phyloP scores from a whole-genome alignment of 2,329 filamentous ascomycete genomes.

The Fusarium decemcellulare region DNA sequence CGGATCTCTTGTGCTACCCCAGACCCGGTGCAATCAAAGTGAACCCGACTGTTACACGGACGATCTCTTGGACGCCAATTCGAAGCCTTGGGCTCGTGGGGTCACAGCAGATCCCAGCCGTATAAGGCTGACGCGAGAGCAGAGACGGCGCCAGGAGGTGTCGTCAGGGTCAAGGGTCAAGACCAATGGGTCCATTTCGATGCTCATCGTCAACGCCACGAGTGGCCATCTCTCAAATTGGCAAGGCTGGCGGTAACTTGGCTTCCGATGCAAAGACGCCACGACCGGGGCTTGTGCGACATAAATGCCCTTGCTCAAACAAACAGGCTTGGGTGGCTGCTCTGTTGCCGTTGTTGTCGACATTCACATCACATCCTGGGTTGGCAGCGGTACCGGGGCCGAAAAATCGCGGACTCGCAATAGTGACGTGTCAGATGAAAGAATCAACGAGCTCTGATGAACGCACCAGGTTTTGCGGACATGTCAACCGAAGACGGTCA shows the following conservation, averaged over 20 bases:
- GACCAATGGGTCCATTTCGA: conserved; percentile 12
- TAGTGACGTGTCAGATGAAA: conserved; percentile 9
- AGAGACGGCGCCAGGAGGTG: background rate
- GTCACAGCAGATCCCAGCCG: conserved; percentile 8
- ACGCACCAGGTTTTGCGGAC: background rate
- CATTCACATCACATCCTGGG: conserved; percentile 5
- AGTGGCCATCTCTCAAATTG: conserved; percentile 13
- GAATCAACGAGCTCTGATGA: background rate
- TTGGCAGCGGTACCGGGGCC: conserved; percentile 20
- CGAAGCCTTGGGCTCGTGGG: conserved; percentile 1
- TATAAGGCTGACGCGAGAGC: conserved; percentile 22
- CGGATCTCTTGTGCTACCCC: conserved; percentile 43
- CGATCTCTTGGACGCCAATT: conserved; percentile 6
- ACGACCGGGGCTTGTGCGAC: conserved; percentile 27
- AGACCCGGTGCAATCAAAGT: conserved; percentile 5
- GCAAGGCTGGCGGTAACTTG: conserved; percentile 9
- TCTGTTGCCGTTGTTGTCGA: conserved; percentile 14
- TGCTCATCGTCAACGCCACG: background rate
- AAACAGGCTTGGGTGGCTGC: conserved; percentile 24
- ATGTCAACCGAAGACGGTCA: background rate
- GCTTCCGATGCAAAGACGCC: conserved; percentile 25
- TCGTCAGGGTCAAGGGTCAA: background rate
- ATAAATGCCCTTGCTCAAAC: conserved; percentile 23
- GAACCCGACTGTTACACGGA: conserved; percentile 24
- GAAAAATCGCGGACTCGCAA: conserved; percentile 36